Conservation (phyloP, 2,329 filamentous ascomycete genomes). For the Ophiostoma tasmaniense region DNA sequence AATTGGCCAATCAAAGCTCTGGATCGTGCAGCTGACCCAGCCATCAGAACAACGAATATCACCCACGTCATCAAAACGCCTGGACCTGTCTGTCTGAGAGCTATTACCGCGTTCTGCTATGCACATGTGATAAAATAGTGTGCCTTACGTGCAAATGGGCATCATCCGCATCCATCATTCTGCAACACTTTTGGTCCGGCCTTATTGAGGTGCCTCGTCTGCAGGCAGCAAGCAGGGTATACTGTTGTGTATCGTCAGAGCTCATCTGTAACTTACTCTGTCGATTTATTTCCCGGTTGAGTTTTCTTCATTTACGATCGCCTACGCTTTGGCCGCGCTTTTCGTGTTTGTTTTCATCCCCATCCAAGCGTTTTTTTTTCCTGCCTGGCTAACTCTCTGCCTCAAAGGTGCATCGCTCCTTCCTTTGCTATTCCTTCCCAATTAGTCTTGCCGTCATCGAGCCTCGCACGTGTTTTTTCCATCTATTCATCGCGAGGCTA, state of each 20-base stretch:
- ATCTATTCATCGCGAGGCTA: background rate
- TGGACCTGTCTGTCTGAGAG: background rate
- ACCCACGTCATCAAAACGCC: constrained; percentile 11
- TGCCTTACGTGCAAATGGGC: background rate
- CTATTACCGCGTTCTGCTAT: background rate
- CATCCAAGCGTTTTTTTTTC: background rate
- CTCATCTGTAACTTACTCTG: background rate
- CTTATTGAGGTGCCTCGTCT: background rate
- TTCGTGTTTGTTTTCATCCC: background rate
- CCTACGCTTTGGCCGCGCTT: background rate
- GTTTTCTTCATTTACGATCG: background rate
- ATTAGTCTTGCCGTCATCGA: background rate
- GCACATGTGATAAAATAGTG: background rate
- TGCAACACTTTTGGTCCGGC: background rate
- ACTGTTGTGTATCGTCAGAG: background rate
- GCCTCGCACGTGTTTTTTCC: background rate
- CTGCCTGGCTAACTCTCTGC: background rate
- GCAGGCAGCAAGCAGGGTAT: background rate
- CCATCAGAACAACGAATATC: background rate
- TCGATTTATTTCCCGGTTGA: background rate
- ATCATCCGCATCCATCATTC: background rate
- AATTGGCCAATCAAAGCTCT: background rate
- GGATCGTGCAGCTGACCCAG: constrained; percentile 1
- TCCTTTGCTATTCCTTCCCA: background rate
- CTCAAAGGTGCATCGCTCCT: background rate